Percentiles rank a stretch among this genome's conserved stretches.
Conservation (phyloP, 805 yeast genomes). For the Myxozyma nipponensis region DNA sequence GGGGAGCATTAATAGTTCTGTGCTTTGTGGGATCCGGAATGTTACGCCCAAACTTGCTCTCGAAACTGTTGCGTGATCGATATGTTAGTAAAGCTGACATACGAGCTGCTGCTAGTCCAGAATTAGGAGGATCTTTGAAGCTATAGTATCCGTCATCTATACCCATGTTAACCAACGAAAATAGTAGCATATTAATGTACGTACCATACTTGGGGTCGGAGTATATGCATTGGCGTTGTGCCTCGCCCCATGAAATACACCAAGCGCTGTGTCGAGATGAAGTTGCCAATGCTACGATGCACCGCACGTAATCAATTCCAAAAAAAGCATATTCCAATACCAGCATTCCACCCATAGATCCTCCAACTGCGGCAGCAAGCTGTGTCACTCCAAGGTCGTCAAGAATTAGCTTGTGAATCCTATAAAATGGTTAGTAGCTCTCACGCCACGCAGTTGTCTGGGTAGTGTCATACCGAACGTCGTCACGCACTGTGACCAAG, state of each 20-base stretch:
- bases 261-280: slow-evolving; percentile 94
- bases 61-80: slow-evolving; percentile 88
- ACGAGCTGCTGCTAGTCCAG: slow-evolving; percentile 92
- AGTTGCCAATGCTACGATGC: slow-evolving; percentile 82
- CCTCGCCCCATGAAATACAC: slow-evolving; percentile 99
- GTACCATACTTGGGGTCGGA: slow-evolving; percentile 80
- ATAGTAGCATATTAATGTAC: not conserved
- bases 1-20: slow-evolving; percentile 37
- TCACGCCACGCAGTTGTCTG: too few relatives aligned
- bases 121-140: slow-evolving; percentile 70
- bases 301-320: slow-evolving; percentile 61
- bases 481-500: slow-evolving; percentile 88
- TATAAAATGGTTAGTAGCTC: slow-evolving; percentile 15
- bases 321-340: slow-evolving; percentile 83
- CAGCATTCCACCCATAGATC: slow-evolving; percentile 99
- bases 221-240: slow-evolving; percentile 93
- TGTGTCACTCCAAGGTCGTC: slow-evolving; percentile 76
- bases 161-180: not conserved
- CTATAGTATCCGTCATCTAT: slow-evolving; percentile 75
- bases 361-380: slow-evolving; percentile 86
- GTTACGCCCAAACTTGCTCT: slow-evolving; percentile 84
- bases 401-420: slow-evolving; percentile 68
- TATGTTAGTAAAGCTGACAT: slow-evolving; percentile 95
- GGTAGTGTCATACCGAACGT: slow-evolving; percentile 43
- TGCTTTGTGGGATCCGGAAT: slow-evolving; percentile 49